A percentile compares a stretch with the other conserved stretches of the same genome.
Conservation (phyloP, 495 filamentous ascomycete genomes). For the Penicillium maclennaniae region DNA sequence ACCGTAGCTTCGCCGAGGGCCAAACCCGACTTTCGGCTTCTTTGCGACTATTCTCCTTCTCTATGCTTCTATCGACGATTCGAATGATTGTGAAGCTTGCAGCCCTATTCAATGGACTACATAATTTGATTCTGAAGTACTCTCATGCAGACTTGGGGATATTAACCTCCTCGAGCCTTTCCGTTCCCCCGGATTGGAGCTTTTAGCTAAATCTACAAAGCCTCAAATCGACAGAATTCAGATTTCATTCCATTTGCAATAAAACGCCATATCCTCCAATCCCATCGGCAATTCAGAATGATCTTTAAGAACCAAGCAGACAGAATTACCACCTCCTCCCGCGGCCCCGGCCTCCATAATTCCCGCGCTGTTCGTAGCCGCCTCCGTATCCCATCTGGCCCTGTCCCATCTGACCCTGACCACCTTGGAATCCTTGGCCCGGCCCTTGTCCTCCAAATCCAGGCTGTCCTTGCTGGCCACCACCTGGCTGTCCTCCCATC, state of each 20-base stretch:
- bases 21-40: slow-evolving; percentile 12
- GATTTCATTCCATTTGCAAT: slow-evolving; percentile 18
- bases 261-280: slow-evolving; percentile 25
- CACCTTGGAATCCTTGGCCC: slow-evolving; percentile 40
- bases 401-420: slow-evolving; percentile 49
- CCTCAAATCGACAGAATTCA: background rate
- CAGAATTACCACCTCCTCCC: slow-evolving; percentile 41
- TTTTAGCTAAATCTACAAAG: background rate
- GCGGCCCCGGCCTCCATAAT: slow-evolving; percentile 46
- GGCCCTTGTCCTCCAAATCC: slow-evolving; percentile 34
- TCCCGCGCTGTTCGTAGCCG: slow-evolving; percentile 45
- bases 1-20: slow-evolving; percentile 37
- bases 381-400: slow-evolving; percentile 53
- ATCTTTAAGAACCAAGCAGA: slow-evolving; percentile 15
- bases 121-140: background rate
- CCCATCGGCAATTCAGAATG: slow-evolving; percentile 1
- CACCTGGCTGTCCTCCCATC: slow-evolving; percentile 47
- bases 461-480: slow-evolving; percentile 37
- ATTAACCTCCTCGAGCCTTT: background rate
- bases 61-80: background rate
- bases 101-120: background rate
- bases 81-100: background rate
- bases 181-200: slow-evolving; percentile 17
- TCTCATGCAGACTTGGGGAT: background rate
- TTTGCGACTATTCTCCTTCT: background rate